A percentile compares a stretch with the other conserved stretches of the same genome.
These are phyloP conservation scores for Blakeslea trispora DNA, from an alignment of 371 early-diverging fungal genomes.

Conservation along the genomic window DNA sequence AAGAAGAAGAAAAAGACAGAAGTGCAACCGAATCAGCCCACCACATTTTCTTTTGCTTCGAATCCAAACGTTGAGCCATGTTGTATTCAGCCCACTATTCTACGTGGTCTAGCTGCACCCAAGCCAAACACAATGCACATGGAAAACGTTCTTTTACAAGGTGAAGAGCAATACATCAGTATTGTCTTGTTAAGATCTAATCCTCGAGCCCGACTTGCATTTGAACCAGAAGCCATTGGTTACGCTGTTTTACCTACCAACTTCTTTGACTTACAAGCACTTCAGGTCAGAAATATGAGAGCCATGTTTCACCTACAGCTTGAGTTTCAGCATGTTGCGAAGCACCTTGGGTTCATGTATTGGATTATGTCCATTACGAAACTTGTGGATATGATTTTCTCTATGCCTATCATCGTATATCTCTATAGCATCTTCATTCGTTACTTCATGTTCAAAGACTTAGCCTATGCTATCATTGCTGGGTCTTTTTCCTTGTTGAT, in stretches of 20 bases:
- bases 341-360: constrained; percentile 40
- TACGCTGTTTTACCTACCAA: constrained; percentile 45
- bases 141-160: constrained; percentile 45
- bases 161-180: constrained; percentile 50
- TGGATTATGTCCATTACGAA: constrained; percentile 47
- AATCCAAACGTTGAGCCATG: constrained; percentile 29
- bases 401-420: constrained; percentile 44
- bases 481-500: constrained; percentile 33
- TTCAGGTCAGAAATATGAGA: constrained; percentile 36
- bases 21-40: not conserved
- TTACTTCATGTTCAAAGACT: constrained; percentile 22
- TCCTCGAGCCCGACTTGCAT: constrained; percentile 44
- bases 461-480: constrained; percentile 42
- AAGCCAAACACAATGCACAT: constrained; percentile 46
- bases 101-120: constrained; percentile 45
- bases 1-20: constrained; percentile 3
- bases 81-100: constrained; percentile 49
- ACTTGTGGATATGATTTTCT: constrained; percentile 42
- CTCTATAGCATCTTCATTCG: constrained; percentile 41
- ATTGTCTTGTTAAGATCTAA: constrained; percentile 46
- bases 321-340: constrained; percentile 40
- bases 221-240: constrained; percentile 52
- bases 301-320: constrained; percentile 45
- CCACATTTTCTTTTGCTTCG: constrained; percentile 28
- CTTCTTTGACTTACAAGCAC: constrained; percentile 42